These are phyloP conservation scores for Debaryomyces castellii DNA, from an alignment of 805 yeast genomes.

Conservation along the genomic window DNA sequence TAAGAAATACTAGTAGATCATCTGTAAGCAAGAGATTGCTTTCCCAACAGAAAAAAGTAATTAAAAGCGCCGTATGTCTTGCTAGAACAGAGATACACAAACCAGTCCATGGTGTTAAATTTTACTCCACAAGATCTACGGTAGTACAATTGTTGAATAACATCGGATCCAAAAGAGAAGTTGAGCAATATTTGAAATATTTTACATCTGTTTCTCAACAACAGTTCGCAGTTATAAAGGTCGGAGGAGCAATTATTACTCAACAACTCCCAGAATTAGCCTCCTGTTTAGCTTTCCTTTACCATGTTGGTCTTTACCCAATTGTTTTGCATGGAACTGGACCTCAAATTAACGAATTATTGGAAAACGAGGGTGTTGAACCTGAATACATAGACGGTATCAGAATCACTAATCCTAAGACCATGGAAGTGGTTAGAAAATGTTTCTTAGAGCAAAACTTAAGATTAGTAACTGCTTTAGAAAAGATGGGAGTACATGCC, in stretches of 20 bases:
- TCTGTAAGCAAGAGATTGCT: slow-evolving; percentile 1
- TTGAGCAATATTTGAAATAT: slow-evolving; percentile 94
- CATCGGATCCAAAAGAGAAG: slow-evolving; percentile 96
- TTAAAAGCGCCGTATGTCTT: neutral
- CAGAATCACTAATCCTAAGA: slow-evolving; percentile 88
- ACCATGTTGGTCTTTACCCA: slow-evolving; percentile 97
- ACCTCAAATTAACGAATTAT: slow-evolving; percentile 93
- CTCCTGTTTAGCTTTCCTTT: slow-evolving; percentile 89
- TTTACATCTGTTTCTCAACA: slow-evolving; percentile 95
- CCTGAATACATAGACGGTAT: slow-evolving; percentile 97
- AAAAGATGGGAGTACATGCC: slow-evolving; percentile 95
- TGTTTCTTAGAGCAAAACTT: slow-evolving; percentile 95
- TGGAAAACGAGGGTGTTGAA: slow-evolving; percentile 92
- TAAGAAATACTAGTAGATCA: slow-evolving; percentile 3
- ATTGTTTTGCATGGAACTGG: slow-evolving; percentile 98
- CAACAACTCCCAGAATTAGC: slow-evolving; percentile 92
- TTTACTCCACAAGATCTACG: slow-evolving; percentile 79
- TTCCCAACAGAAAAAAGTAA: neutral
- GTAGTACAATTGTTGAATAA: slow-evolving; percentile 93
- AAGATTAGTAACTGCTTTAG: slow-evolving; percentile 92
- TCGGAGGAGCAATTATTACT: slow-evolving; percentile 98
- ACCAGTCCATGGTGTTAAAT: neutral
- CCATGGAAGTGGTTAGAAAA: slow-evolving; percentile 94
- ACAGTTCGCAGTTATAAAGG: slow-evolving; percentile 97
- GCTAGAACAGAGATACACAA: neutral